Conservation (phyloP, 2,329 filamentous ascomycete species). For the Lachnellula willkommii region DNA sequence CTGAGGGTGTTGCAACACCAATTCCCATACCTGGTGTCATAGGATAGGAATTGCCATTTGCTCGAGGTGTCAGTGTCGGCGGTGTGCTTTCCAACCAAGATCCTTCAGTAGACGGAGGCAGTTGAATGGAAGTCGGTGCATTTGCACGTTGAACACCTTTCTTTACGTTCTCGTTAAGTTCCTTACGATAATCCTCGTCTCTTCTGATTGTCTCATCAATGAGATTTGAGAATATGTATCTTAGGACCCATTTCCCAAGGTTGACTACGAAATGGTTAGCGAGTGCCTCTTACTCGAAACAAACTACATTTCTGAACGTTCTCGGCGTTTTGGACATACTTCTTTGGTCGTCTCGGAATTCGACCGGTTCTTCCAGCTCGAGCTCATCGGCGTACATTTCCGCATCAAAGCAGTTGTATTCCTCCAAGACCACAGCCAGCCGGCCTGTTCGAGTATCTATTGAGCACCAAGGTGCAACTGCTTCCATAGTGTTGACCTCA, state of each 20-base stretch:
- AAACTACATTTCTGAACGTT: neutral
- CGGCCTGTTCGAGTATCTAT: slow-evolving; percentile 91
- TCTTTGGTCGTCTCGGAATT: slow-evolving; percentile 88
- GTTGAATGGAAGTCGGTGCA: slow-evolving; percentile 56
- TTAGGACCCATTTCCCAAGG: slow-evolving; percentile 90
- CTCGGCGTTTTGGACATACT: slow-evolving; percentile 51
- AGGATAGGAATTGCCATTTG: slow-evolving; percentile 58
- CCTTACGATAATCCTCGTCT: slow-evolving; percentile 68
- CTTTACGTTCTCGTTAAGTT: slow-evolving; percentile 58
- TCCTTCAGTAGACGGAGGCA: slow-evolving; percentile 40
- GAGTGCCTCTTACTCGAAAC: slow-evolving; percentile 14
- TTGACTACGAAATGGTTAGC: slow-evolving; percentile 61
- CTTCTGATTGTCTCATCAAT: slow-evolving; percentile 86
- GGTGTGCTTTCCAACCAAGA: slow-evolving; percentile 37
- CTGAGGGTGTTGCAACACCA: slow-evolving; percentile 64
- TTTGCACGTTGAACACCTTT: slow-evolving; percentile 53
- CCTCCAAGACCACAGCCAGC: slow-evolving; percentile 83
- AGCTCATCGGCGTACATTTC: slow-evolving; percentile 95
- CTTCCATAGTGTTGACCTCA: slow-evolving; percentile 80
- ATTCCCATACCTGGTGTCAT: slow-evolving; percentile 74
- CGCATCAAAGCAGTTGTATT: slow-evolving; percentile 94
- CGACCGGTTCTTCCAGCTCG: slow-evolving; percentile 63
- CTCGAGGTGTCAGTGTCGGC: slow-evolving; percentile 53
- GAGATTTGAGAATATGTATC: slow-evolving; percentile 83
- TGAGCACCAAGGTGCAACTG: slow-evolving; percentile 91